phyloP scores from a whole-genome alignment of 2,329 filamentous ascomycete genomes.

The Canariomyces notabilis region DNA sequence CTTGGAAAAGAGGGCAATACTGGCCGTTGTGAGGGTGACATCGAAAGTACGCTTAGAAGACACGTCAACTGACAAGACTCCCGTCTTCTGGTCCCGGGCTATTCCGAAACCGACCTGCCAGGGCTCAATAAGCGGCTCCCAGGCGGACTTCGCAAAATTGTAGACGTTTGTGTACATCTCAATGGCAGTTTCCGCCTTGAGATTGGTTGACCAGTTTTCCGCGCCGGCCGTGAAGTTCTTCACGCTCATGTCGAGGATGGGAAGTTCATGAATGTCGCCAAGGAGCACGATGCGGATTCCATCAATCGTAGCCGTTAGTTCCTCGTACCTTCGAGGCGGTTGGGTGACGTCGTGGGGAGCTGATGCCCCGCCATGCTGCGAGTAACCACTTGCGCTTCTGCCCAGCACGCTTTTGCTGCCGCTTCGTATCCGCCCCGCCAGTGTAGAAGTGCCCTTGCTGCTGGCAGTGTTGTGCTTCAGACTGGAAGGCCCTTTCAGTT shows the following conservation, averaged over 20 bases:
- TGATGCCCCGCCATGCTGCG: constrained; percentile 11
- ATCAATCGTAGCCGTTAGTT: constrained; percentile 78
- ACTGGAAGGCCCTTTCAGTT: constrained; percentile 44
- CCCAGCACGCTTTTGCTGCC: constrained; percentile 22
- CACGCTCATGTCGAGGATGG: constrained; percentile 87
- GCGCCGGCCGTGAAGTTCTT: constrained; percentile 83
- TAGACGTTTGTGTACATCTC: constrained; percentile 96
- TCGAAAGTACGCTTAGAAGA: constrained; percentile 89
- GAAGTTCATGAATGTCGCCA: constrained; percentile 91
- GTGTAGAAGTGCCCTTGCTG: constrained; percentile 50
- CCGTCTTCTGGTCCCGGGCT: constrained; percentile 68
- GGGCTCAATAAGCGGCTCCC: constrained; percentile 93
- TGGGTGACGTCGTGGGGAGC: constrained; percentile 31
- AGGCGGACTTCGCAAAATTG: constrained; percentile 98
- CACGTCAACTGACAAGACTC: constrained; percentile 75
- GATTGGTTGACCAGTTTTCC: constrained; percentile 82
- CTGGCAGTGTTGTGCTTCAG: constrained; percentile 54
- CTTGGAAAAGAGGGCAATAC: constrained; percentile 88
- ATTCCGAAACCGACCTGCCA: constrained; percentile 94
- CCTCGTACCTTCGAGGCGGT: constrained; percentile 51
- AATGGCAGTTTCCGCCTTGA: constrained; percentile 84
- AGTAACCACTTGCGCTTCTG: constrained; percentile 11
- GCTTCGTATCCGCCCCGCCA: constrained; percentile 32
- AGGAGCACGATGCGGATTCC: constrained; percentile 91
- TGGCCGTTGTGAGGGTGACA: constrained; percentile 85